A percentile compares a stretch with the other conserved stretches of the same genome.
These are phyloP conservation scores for Aureobasidium uvarum DNA, from an alignment of 2,329 filamentous ascomycete species.

Conservation along the genomic window DNA sequence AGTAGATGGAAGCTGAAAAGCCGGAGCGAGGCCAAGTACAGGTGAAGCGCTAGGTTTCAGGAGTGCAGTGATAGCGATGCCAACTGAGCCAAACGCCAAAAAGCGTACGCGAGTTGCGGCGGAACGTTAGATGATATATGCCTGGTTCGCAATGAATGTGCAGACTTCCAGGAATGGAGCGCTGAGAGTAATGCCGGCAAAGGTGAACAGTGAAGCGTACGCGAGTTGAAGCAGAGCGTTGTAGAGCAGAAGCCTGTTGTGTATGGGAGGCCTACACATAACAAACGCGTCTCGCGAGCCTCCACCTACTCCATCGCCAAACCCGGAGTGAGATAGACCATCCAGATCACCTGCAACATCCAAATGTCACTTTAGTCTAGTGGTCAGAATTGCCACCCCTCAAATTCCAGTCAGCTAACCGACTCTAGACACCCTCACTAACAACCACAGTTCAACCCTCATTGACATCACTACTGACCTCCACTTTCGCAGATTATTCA, in stretches of 20 bases:
- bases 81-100: neutral
- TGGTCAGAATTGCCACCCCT: neutral
- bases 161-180: neutral
- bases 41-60: neutral
- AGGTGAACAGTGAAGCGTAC: neutral
- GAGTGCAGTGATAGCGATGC: neutral
- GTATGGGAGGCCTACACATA: neutral
- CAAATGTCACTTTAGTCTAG: constrained; percentile 16
- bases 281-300: neutral
- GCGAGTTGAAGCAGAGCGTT: neutral
- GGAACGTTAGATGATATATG: neutral
- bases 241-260: neutral
- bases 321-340: neutral
- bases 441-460: constrained; percentile 11
- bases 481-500: neutral
- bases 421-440: neutral
- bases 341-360: neutral
- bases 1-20: neutral
- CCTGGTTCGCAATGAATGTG: neutral
- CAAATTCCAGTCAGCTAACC: neutral
- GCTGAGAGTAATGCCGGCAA: neutral
- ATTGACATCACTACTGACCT: neutral
- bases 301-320: neutral
- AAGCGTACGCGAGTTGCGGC: neutral
- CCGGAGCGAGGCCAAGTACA: too few relatives aligned